Evolutionary conservation across 164 flowering plant species (phyloP).

Genomic region (Dillenia turbinata): DNA sequence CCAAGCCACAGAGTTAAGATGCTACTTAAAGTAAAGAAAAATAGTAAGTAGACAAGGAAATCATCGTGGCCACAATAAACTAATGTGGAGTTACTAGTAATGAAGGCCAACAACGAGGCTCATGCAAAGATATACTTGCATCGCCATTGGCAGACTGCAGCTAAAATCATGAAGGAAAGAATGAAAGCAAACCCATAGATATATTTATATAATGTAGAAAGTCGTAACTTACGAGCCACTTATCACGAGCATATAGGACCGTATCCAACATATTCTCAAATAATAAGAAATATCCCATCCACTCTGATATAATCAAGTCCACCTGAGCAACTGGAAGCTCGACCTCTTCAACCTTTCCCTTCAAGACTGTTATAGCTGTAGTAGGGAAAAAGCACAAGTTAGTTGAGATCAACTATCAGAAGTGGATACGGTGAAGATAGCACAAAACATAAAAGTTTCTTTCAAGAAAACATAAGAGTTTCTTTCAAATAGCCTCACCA

Average conservation of each 20-base stretch:
- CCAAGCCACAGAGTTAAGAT: too few species aligned
- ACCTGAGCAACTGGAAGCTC: slow-evolving; percentile 84
- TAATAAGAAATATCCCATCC: slow-evolving; percentile 98
- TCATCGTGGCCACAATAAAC: too few species aligned
- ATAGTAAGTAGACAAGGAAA: too few species aligned
- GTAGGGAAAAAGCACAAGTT: slow-evolving; percentile 1
- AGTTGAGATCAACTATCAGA: slow-evolving; percentile 1
- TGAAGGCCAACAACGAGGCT: too few species aligned
- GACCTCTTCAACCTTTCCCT: slow-evolving; percentile 94
- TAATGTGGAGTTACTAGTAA: too few species aligned
- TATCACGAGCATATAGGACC: slow-evolving; percentile 93
- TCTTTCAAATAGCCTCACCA: slow-evolving; percentile 36
- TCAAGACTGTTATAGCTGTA: slow-evolving; percentile 89
- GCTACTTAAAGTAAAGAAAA: too few species aligned
- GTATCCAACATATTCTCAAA: slow-evolving; percentile 96
- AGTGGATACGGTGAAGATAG: not conserved
- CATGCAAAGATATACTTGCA: too few species aligned
- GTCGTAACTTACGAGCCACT: slow-evolving; percentile 87
- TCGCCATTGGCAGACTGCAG: too few species aligned
- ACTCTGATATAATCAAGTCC: slow-evolving; percentile 92
- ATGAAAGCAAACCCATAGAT: too few species aligned
- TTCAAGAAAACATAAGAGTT: not conserved
- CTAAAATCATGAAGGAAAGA: too few species aligned
- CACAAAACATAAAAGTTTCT: not conserved
- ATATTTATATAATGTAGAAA: not conserved